phyloP scores from a whole-genome alignment of 2,329 filamentous ascomycete species.

The Mycosphaerelloides madeirae region DNA sequence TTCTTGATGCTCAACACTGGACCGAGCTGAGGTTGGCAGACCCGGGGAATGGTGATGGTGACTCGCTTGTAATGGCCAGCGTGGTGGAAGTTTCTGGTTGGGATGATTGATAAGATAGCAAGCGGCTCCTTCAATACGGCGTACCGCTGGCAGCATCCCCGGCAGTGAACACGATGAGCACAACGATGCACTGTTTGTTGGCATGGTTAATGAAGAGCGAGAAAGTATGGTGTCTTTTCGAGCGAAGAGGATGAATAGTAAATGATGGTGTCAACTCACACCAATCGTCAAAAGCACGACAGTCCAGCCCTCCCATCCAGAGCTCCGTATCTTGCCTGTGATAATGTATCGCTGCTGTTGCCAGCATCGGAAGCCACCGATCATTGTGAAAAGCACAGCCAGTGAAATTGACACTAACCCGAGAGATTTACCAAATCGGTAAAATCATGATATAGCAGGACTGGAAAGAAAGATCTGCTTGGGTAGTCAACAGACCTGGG shows the following conservation, averaged over 20 bases:
- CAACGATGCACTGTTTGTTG: background rate
- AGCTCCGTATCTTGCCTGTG: background rate
- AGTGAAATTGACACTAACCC: background rate
- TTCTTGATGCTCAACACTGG: too few species aligned
- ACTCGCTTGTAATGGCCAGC: too few species aligned
- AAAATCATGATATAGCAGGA: background rate
- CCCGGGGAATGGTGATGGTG: too few species aligned
- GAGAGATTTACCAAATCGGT: background rate
- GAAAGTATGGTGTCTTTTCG: too few species aligned
- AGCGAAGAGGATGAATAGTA: background rate
- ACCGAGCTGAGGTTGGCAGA: too few species aligned
- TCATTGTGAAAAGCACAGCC: background rate
- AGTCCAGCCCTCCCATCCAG: background rate
- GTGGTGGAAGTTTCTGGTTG: too few species aligned
- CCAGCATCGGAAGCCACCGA: conserved; percentile 1
- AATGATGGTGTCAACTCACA: background rate
- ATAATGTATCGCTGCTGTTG: conserved; percentile 1
- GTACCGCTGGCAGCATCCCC: background rate
- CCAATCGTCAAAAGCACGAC: background rate
- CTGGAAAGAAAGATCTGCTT: background rate
- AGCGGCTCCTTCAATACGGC: background rate
- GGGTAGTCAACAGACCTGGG: background rate
- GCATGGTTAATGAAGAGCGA: background rate
- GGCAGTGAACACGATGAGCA: background rate
- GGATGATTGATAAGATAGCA: too few species aligned